Evolutionary conservation across 495 filamentous ascomycete species (phyloP).

Genomic region (Amphirosellinia nigrospora): DNA sequence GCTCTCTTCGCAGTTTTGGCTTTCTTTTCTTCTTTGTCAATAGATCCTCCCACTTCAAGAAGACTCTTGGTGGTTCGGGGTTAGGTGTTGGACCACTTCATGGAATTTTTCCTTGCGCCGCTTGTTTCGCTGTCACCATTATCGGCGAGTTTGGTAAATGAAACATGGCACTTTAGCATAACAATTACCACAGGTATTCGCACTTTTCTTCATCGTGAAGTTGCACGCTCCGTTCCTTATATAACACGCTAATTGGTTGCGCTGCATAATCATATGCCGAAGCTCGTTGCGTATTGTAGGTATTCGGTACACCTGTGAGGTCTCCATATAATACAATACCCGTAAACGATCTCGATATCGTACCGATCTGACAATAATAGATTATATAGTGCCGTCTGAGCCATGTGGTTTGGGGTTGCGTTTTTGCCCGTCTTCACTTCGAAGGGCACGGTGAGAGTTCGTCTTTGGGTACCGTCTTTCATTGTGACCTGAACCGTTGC

Average conservation of each 20-base stretch:
- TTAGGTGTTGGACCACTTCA: slow-evolving; percentile 75
- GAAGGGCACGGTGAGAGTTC: slow-evolving; percentile 83
- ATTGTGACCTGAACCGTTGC: slow-evolving; percentile 94
- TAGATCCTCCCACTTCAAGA: slow-evolving; percentile 91
- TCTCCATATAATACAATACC: slow-evolving; percentile 96
- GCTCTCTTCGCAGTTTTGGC: slow-evolving; percentile 80
- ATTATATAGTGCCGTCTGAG: slow-evolving; percentile 94
- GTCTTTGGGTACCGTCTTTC: slow-evolving; percentile 64
- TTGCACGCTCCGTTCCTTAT: slow-evolving; percentile 74
- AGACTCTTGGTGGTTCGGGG: slow-evolving; percentile 73
- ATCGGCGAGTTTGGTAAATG: slow-evolving; percentile 90
- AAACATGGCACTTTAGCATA: slow-evolving; percentile 90
- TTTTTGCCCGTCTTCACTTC: slow-evolving; percentile 94
- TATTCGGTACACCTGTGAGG: slow-evolving; percentile 81
- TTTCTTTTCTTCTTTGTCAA: slow-evolving; percentile 90
- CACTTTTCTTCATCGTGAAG: slow-evolving; percentile 86
- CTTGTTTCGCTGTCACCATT: slow-evolving; percentile 82
- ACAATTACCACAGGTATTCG: slow-evolving; percentile 78
- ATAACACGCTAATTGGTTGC: slow-evolving; percentile 87
- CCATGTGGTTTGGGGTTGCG: slow-evolving; percentile 77
- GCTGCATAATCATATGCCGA: slow-evolving; percentile 92
- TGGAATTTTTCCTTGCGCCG: slow-evolving; percentile 74
- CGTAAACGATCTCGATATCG: slow-evolving; percentile 86
- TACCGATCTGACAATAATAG: slow-evolving; percentile 92
- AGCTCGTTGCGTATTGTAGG: slow-evolving; percentile 84